These are phyloP conservation scores for Diaporthe velutina DNA, from an alignment of 2,329 filamentous ascomycete genomes.

Conservation along the genomic window DNA sequence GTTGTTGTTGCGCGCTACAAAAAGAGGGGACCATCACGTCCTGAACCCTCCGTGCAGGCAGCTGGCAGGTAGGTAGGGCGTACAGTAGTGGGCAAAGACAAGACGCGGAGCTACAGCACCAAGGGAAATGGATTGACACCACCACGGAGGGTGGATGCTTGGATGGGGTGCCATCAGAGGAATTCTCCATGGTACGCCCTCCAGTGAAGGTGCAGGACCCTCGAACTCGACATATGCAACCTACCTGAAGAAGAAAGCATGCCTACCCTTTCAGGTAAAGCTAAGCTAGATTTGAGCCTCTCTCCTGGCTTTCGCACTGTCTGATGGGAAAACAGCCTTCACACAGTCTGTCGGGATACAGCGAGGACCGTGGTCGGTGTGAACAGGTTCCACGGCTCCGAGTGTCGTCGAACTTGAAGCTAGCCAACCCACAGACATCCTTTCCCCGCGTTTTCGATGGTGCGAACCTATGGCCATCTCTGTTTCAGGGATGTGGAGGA, in stretches of 20 bases:
- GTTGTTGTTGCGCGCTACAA: background rate
- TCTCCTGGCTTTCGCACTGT: constrained; percentile 32
- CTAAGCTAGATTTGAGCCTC: constrained; percentile 12
- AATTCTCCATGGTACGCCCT: background rate
- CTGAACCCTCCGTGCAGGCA: constrained; percentile 35
- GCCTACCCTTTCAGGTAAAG: constrained; percentile 34
- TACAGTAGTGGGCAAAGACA: constrained; percentile 1
- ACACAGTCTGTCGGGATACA: background rate
- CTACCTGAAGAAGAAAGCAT: constrained; percentile 35
- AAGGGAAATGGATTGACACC: background rate
- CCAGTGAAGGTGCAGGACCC: background rate
- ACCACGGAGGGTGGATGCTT: background rate
- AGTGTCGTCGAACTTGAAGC: background rate
- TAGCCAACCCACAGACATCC: constrained; percentile 29
- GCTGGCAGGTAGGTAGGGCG: background rate
- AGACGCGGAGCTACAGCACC: constrained; percentile 22
- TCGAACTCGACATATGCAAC: background rate
- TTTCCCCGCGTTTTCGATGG: constrained; percentile 27
- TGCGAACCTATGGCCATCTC: constrained; percentile 11
- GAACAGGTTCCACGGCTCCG: background rate
- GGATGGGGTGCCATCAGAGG: background rate
- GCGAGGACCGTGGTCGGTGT: constrained; percentile 13
- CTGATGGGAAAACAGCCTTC: background rate
- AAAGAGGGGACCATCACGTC: background rate
- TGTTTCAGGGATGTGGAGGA: constrained; percentile 22